Evolutionary conservation across 176 grass and related monocot genomes (phyloP), one percentile per base, ranked within the genome.

Genomic region (Phyllostachys edulis): DNA sequence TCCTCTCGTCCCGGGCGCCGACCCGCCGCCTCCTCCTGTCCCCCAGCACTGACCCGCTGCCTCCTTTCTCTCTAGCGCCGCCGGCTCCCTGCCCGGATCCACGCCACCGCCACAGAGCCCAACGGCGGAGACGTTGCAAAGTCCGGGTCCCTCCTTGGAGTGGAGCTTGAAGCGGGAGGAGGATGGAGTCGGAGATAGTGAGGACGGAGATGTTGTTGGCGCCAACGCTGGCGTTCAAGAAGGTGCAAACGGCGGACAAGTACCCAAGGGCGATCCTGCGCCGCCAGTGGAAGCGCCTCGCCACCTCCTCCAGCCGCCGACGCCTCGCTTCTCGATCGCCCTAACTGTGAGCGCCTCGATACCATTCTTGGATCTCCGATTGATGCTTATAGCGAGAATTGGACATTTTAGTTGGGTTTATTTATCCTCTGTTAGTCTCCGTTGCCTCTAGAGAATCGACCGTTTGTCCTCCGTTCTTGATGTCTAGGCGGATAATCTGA

Each of bases 271-370:
- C 41, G n/a, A n/a, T n/a, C n/a, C n/a, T n/a, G n/a, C n/a, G 93
- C 13, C 93, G 96, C 75, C 90, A 98, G 51, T 98, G 93, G 93
- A 98, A 98, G 96, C 96, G 94, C 76, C 93, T 98, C 94, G 89
- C 85, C 56, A 90, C 76, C 80, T 98, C 62, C 89, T 98, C 34
- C 91, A 98, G 87, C 87, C 16, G 87, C 94, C 42, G 94, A 98
- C 57, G 89, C 73, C 78, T 79, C 88, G 65, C 88, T 93, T 11
- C 85, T 82, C 0, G 85, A 94, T 68, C 55, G 84, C 79, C 91
- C 96, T 73, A 95, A 98, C 68, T 98, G 96, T 98, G 50, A 75
- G 86, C 44, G 24, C 62, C 68, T 60, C 26, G 21, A 7, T 36
- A 3, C 38, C 36, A 54, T 61, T 51, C 41, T 55, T 27, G 26